Percentiles rank a stretch among this genome's conserved stretches.
These are phyloP conservation scores for Echinosophora koreensis DNA, from an alignment of 306 rosid species.

Conservation along the genomic window DNA sequence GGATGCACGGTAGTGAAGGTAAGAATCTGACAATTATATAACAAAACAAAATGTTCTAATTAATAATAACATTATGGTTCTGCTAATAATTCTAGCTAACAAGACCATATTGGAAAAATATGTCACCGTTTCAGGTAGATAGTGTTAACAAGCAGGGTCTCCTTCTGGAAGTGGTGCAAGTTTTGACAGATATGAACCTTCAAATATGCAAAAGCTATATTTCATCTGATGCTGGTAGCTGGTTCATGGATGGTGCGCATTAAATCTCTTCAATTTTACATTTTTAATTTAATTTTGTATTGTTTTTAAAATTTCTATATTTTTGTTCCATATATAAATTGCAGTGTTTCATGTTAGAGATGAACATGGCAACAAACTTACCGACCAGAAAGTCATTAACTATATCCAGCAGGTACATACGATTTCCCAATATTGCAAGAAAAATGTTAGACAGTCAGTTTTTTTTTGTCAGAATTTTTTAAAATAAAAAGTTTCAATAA, in stretches of 20 bases:
- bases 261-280: not conserved
- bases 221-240: conserved; percentile 70
- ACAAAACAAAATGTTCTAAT: not conserved
- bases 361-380: conserved; percentile 65
- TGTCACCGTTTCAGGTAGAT: conserved; percentile 58
- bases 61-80: not conserved
- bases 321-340: not conserved
- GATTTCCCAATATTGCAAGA: not conserved
- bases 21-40: not conserved
- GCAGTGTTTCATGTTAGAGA: conserved; percentile 79
- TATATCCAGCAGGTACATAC: conserved; percentile 59
- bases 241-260: conserved; percentile 78
- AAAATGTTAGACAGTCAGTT: too few species aligned
- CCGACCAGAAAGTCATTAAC: conserved; percentile 61
- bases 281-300: not conserved
- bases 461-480: too few species aligned
- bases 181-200: conserved; percentile 78
- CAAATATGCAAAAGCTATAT: conserved; percentile 69
- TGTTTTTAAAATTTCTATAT: not conserved
- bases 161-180: conserved; percentile 76
- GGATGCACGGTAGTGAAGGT: conserved; percentile 82
- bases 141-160: conserved; percentile 76
- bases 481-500: too few species aligned
- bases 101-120: not conserved
- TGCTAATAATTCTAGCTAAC: not conserved